Evolutionary conservation across 192 early-diverging fungal genomes (phyloP).

Genomic region (Backusella sp.): DNA sequence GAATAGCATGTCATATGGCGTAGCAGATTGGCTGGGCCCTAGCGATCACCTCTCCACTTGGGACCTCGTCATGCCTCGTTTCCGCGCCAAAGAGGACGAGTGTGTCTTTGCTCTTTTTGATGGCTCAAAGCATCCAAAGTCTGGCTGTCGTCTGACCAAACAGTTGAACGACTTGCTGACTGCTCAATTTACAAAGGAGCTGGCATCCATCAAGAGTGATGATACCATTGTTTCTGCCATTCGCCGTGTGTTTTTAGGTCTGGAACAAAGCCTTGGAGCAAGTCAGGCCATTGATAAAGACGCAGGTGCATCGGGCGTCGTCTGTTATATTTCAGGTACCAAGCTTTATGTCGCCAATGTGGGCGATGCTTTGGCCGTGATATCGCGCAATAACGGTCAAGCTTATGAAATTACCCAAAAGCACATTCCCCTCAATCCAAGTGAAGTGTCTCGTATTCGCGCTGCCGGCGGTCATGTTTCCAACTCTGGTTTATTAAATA

Average conservation of each 20-base stretch:
- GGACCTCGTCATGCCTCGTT: constrained; percentile 84
- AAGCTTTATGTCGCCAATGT: constrained; percentile 85
- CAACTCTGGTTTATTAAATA: constrained; percentile 70
- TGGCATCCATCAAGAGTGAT: constrained; percentile 63
- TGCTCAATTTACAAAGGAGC: constrained; percentile 66
- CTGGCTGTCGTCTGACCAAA: constrained; percentile 54
- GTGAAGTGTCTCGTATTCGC: constrained; percentile 75
- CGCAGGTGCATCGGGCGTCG: constrained; percentile 75
- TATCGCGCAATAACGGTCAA: constrained; percentile 65
- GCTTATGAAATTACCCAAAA: constrained; percentile 69
- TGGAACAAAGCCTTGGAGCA: constrained; percentile 79
- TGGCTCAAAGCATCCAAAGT: constrained; percentile 55
- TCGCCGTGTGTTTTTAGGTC: constrained; percentile 77
- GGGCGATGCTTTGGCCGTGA: constrained; percentile 79
- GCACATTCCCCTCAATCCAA: constrained; percentile 66
- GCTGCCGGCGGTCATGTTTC: constrained; percentile 81
- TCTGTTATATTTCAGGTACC: constrained; percentile 76
- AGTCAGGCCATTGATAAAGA: constrained; percentile 15
- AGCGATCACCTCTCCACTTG: constrained; percentile 73
- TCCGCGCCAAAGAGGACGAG: constrained; percentile 84
- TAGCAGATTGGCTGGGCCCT: constrained; percentile 78
- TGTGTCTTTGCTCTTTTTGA: constrained; percentile 89
- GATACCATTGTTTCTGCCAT: constrained; percentile 67
- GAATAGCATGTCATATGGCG: constrained; percentile 82
- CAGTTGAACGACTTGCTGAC: constrained; percentile 74